Conservation (phyloP, 2,329 filamentous ascomycete species). For the Hirsutella minnesotensis region DNA sequence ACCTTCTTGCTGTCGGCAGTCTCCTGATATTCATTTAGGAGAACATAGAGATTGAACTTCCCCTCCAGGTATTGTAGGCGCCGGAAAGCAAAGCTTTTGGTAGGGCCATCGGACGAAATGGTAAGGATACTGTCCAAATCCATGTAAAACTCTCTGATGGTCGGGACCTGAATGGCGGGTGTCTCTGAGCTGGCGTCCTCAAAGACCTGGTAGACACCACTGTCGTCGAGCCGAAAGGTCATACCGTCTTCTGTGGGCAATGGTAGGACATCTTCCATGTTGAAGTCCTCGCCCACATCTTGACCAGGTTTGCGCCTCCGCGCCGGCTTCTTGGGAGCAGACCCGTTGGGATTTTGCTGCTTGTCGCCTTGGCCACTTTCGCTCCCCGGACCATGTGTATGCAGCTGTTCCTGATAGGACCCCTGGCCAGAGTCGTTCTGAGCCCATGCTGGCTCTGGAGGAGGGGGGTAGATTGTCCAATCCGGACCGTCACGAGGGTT, state of each 20-base stretch:
- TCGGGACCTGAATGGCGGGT: conserved; percentile 76
- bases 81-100: conserved; percentile 93
- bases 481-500: conserved; percentile 76
- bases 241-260: conserved; percentile 59
- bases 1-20: conserved; percentile 96
- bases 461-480: conserved; percentile 86
- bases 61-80: conserved; percentile 91
- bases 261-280: conserved; percentile 65
- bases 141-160: conserved; percentile 89
- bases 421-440: conserved; percentile 13
- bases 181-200: conserved; percentile 51
- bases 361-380: conserved; percentile 4
- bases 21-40: conserved; percentile 95
- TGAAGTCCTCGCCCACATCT: conserved; percentile 86
- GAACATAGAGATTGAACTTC: conserved; percentile 88
- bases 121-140: conserved; percentile 78
- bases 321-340: conserved; percentile 30
- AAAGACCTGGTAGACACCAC: conserved; percentile 87
- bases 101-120: conserved; percentile 89
- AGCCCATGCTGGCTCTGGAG: conserved; percentile 79
- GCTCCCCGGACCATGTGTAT: conserved; percentile 4
- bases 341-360: conserved; percentile 1
- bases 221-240: conserved; percentile 68
- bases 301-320: conserved; percentile 74
- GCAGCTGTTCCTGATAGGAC: conserved; percentile 6